A percentile compares a stretch with the other conserved stretches of the same genome.
These are phyloP conservation scores for Saccharomyces hybrid DNA, from an alignment of 1,139 yeast species.

Conservation along the genomic window DNA sequence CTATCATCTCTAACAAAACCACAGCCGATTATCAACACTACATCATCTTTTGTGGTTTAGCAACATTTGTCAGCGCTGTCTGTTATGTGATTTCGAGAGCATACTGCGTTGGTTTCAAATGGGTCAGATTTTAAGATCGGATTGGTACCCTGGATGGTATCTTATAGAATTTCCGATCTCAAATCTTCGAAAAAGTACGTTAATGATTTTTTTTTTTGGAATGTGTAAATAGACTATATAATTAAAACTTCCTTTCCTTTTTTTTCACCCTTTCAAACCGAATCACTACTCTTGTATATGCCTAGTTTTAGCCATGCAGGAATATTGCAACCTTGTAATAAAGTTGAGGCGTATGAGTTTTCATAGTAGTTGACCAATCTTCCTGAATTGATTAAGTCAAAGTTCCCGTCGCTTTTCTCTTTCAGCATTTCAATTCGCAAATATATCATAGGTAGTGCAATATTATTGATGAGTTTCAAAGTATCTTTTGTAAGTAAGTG, in stretches of 20 bases:
- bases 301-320: constrained; percentile 24
- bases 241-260: background rate
- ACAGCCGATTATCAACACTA: constrained; percentile 17
- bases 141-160: background rate
- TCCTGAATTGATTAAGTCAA: constrained; percentile 38
- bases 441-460: constrained; percentile 52
- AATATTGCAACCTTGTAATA: constrained; percentile 24
- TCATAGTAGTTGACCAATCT: constrained; percentile 25
- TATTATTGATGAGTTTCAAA: constrained; percentile 43
- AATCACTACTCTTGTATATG: constrained; percentile 7
- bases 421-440: constrained; percentile 34
- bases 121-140: constrained; percentile 11
- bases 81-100: constrained; percentile 21
- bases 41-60: constrained; percentile 20
- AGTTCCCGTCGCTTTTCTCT: constrained; percentile 27
- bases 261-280: background rate
- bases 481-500: constrained; percentile 54
- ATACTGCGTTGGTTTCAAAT: constrained; percentile 18
- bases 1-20: constrained; percentile 34
- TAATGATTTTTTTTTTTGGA: background rate
- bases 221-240: background rate
- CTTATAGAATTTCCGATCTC: no score
- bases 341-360: constrained; percentile 23
- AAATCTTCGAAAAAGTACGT: background rate
- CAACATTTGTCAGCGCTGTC: constrained; percentile 14